Evolutionary conservation across 1,139 yeast genomes (phyloP).

Genomic region (Candida mesenterica): DNA sequence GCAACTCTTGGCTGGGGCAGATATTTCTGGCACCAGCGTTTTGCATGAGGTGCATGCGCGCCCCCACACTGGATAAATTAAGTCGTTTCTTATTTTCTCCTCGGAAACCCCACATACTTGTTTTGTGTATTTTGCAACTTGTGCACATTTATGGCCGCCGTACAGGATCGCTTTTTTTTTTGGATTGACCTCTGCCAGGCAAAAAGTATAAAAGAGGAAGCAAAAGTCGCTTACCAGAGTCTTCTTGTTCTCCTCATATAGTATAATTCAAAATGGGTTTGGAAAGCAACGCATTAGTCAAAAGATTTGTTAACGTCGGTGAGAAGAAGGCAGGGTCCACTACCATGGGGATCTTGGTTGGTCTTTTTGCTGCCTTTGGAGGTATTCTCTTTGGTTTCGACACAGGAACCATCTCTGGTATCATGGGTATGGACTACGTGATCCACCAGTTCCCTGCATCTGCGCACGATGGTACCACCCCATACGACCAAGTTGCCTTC

Average conservation of each 20-base stretch:
- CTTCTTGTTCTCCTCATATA: no score
- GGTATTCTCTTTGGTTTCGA: conserved; percentile 75
- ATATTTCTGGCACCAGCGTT: no score
- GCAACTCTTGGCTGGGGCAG: no score
- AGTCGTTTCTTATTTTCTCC: no score
- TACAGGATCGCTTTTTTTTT: no score
- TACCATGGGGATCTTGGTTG: conserved; percentile 44
- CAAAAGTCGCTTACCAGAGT: no score
- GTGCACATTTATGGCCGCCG: no score
- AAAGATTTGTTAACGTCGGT: conserved; percentile 35
- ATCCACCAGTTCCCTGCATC: conserved; percentile 37
- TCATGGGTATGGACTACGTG: conserved; percentile 69
- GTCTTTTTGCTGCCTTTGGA: conserved; percentile 59
- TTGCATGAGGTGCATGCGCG: no score
- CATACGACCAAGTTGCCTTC: conserved; percentile 34
- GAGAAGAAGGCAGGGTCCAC: conserved; percentile 51
- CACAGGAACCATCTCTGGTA: conserved; percentile 79
- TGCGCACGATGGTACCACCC: conserved; percentile 10
- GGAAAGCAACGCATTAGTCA: conserved; percentile 33
- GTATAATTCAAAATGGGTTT: conserved; percentile 33
- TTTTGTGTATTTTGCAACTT: no score
- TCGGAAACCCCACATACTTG: no score
- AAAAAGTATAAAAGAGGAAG: background rate
- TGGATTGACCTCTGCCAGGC: no score
- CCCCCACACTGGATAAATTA: no score